phyloP scores from a whole-genome alignment of 1,284 basidiomycete genomes.

The Tilletia walkeri region DNA sequence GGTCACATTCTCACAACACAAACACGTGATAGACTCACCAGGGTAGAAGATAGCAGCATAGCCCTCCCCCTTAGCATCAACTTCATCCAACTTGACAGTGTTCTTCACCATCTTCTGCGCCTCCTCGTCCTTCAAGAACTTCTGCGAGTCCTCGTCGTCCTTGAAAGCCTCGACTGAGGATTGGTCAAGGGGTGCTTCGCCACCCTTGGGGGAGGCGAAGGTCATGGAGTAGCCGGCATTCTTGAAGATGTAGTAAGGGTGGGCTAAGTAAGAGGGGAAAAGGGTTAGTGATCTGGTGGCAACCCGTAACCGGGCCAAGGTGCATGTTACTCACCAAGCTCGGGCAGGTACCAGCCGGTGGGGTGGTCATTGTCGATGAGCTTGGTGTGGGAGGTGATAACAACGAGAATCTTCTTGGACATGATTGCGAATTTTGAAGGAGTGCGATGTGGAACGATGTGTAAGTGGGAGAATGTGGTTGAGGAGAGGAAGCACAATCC shows the following conservation, averaged over 20 bases:
- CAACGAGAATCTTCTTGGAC: conserved; percentile 64
- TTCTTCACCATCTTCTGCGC: conserved; percentile 62
- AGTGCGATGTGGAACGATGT: no score
- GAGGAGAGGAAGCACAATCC: no score
- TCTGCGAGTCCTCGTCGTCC: conserved; percentile 63
- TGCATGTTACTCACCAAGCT: neutral
- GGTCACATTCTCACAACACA: neutral
- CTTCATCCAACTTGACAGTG: conserved; percentile 66
- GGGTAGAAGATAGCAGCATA: conserved; percentile 76
- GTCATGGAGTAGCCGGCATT: conserved; percentile 65
- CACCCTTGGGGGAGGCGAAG: conserved; percentile 70
- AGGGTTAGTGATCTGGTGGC: neutral
- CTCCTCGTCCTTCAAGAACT: conserved; percentile 67
- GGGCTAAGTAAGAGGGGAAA: conserved; percentile 62
- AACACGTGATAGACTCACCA: neutral
- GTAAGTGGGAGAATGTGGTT: no score
- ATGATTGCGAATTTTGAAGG: neutral
- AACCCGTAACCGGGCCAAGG: no score
- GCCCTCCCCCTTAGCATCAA: conserved; percentile 61
- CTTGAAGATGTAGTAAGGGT: conserved; percentile 72
- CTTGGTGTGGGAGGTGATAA: conserved; percentile 70
- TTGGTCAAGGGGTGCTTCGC: conserved; percentile 71
- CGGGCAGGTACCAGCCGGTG: conserved; percentile 61
- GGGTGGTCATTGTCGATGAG: conserved; percentile 63
- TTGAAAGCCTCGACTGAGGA: conserved; percentile 64